Evolutionary conservation across 345 rosid species (phyloP).

Genomic region (Aquilaria malaccensis): DNA sequence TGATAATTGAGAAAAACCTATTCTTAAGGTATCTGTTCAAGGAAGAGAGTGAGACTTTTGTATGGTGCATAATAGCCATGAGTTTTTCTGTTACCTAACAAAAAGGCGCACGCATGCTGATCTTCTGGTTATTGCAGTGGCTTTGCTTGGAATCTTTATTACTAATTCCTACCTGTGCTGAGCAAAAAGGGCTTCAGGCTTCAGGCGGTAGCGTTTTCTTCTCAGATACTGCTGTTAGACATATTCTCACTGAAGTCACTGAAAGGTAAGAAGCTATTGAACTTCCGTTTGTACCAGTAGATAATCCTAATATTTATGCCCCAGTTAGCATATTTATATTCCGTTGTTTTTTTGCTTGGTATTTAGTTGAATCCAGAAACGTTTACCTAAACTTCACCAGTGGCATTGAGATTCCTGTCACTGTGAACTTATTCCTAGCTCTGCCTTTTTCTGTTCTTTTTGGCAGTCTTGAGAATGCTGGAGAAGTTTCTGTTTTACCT

Average conservation of each 20-base stretch:
- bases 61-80: too few species aligned
- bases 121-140: conserved; percentile 49
- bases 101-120: too few species aligned
- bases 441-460: background rate
- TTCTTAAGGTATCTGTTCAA: too few species aligned
- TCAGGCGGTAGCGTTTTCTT: conserved; percentile 40
- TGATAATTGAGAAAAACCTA: too few species aligned
- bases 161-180: conserved; percentile 43
- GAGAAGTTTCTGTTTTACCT: conserved; percentile 77
- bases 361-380: too few species aligned
- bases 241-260: conserved; percentile 54
- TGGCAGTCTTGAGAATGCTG: conserved; percentile 95
- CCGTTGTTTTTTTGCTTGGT: background rate
- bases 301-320: too few species aligned
- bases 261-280: conserved; percentile 51
- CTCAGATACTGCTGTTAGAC: conserved; percentile 55
- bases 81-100: too few species aligned
- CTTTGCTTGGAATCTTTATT: conserved; percentile 68
- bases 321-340: background rate
- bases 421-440: conserved; percentile 4
- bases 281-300: background rate
- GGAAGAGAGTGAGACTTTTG: too few species aligned
- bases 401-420: background rate
- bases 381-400: too few species aligned
- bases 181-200: conserved; percentile 36